Percentiles rank a stretch among this genome's conserved stretches.
These are phyloP conservation scores for Pleurotus ostreatus DNA, from an alignment of 768 basidiomycete genomes.

Conservation along the genomic window DNA sequence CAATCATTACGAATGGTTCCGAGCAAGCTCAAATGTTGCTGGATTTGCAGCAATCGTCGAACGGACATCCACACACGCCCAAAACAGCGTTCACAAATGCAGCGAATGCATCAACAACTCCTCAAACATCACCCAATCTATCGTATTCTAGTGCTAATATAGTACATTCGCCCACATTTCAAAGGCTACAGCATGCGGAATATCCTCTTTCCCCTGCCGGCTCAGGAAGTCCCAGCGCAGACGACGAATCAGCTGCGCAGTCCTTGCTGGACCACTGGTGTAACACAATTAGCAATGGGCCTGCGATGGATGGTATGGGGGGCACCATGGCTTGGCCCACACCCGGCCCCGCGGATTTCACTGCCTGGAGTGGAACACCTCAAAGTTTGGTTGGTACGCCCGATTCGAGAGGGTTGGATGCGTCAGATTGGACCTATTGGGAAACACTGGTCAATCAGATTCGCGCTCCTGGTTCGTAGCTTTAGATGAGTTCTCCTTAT, in stretches of 20 bases:
- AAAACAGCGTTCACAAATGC: constrained; percentile 11
- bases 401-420: constrained; percentile 50
- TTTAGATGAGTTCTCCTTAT: neutral
- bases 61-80: constrained; percentile 12
- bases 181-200: constrained; percentile 50
- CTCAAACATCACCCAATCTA: constrained; percentile 20
- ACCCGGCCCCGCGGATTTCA: constrained; percentile 49
- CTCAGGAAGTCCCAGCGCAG: constrained; percentile 67
- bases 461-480: constrained; percentile 13
- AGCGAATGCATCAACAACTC: constrained; percentile 18
- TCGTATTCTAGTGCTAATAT: constrained; percentile 22
- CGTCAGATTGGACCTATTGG: constrained; percentile 78
- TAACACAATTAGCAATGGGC: constrained; percentile 65
- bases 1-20: constrained; percentile 17
- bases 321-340: constrained; percentile 59
- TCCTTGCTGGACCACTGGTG: constrained; percentile 82
- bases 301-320: constrained; percentile 48
- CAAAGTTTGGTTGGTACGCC: constrained; percentile 28
- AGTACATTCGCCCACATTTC: constrained; percentile 51
- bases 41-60: constrained; percentile 39
- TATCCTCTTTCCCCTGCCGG: constrained; percentile 55
- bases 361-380: constrained; percentile 53
- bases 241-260: constrained; percentile 76
- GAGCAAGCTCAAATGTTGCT: constrained; percentile 48
- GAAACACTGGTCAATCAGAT: constrained; percentile 71